Percentiles rank a stretch among this genome's conserved stretches.
Evolutionary conservation across 306 rosid genomes (phyloP).

Genomic region (Fragaria ananassa): DNA sequence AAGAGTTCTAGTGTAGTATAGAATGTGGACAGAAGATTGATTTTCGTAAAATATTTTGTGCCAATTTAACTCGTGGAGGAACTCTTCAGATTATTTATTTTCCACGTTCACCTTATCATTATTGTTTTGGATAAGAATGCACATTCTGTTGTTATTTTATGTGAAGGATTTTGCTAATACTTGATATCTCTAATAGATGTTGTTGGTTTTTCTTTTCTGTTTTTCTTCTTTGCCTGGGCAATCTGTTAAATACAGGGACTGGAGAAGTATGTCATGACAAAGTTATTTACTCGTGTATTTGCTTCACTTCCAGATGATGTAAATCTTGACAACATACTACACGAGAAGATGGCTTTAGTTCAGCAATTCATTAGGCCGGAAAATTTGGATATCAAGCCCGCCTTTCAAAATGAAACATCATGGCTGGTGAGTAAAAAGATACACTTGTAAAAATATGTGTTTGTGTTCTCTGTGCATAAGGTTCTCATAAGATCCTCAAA

Average conservation of each 20-base stretch:
- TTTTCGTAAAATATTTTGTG: not conserved
- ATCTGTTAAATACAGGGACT: conserved; percentile 66
- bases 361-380: conserved; percentile 94
- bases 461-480: not conserved
- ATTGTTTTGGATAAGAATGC: not conserved
- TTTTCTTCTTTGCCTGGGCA: conserved; percentile 10
- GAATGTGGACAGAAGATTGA: not conserved
- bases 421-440: conserved; percentile 78
- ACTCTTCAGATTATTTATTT: not conserved
- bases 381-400: conserved; percentile 81
- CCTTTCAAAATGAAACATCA: conserved; percentile 85
- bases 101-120: not conserved
- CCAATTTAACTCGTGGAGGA: not conserved
- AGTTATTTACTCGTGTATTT: conserved; percentile 90
- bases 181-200: conserved; percentile 19
- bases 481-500: not conserved
- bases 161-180: not conserved
- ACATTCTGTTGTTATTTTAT: not conserved
- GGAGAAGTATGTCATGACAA: conserved; percentile 99
- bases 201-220: conserved; percentile 14
- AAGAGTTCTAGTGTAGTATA: not conserved
- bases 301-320: conserved; percentile 86
- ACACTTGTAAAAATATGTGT: not conserved
- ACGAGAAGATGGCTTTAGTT: conserved; percentile 78
- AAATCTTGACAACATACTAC: conserved; percentile 66